Evolutionary conservation across 2,329 filamentous ascomycete species (phyloP), one percentile per base, ranked within the genome.

Genomic region (Fusarium sp.): DNA sequence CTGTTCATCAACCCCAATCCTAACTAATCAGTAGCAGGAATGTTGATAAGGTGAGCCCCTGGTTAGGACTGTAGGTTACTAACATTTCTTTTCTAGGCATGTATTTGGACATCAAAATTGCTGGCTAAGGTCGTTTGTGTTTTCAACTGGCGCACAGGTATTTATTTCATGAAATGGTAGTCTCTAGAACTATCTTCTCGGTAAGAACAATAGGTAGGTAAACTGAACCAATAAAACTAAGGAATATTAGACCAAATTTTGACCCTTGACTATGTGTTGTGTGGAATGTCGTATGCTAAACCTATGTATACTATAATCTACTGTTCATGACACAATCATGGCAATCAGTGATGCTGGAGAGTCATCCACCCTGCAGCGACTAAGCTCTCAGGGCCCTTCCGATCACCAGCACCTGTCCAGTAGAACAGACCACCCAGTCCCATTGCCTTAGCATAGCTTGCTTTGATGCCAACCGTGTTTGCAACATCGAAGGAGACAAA

Each of bases 401-500:
- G 80, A 77, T 91, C 89, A 0, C 84, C 86, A 3, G 84, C 85
- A 3, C 88, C 88, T 38, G 88, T 89, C 89, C 89, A 91, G 77
- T 90, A 91, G 74, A 91, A 91, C 28, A 91, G 67, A 0, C 89
- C 89, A 0, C 84, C 89, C 2, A 91, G 78, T 2, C 81, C 81
- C 59, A 82, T 81, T 34, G 80, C 77, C 45, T 82, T 84, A 45
- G 84, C 88, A 70, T 87, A 90, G 34, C 81, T 79, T 1, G 88
- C 89, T 77, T 91, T 91, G 70, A 84, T 81, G 53, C 79, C 75
- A 17, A 91, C 88, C 1, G 87, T 90, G 23, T 79, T 77, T 7
- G 87, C 84, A 30, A 86, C 87, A 69, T 91, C 89, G 66, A 91
- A 90, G 11, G 86, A 89, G 7, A 90, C 82, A 63, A 91, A 90